Base-by-base conservation (phyloP, 805 yeast species). In the Nakazawaea peltata region DNA sequence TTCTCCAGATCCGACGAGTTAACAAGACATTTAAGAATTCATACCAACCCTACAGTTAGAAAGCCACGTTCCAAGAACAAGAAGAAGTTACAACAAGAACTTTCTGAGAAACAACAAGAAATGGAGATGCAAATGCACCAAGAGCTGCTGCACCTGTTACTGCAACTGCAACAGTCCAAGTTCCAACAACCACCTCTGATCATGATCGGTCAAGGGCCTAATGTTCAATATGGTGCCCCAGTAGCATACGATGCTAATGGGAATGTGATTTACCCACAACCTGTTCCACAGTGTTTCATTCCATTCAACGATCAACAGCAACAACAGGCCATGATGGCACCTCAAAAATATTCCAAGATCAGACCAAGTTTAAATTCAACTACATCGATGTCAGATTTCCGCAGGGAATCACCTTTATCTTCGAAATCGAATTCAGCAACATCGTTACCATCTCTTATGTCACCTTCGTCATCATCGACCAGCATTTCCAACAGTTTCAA, bases 1-100 rank as follows among this genome's bases (percentile, higher is more conserved):
- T 81, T 81, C 48, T 70, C 81, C 31, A 60, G 90, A 38, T 72
- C 80, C 21, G 90, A 81, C 53, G 90, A 81, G 50, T 59, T 81
- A 34, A 81, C 86, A 11, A 67, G 90, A 50, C 90, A 81, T 52
- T 62, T 72, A 32, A 63, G 87, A 41, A 81, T 80, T 39, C 88
- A 81, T 53, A 74, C 77, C 17, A 80, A 80, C 45, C 83, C 86
- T 13, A 74, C 75, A 36, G 73, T 81, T 21, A 51, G 78, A 37
- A 69, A 80, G 52, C 76, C 81, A 48, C 71, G 76, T 52, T 68
- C 67, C 23, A 65, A 66, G 33, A 54, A 64, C 34, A 54, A 59
- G 47, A 63, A 61, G 54, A 60, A 59, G 33, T 26, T 14, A 13
- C 33, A 26, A 9, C 33, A 37, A 32, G 40, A 37, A n/a, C 15